Percentiles rank a stretch among this genome's conserved stretches.
Conservation (phyloP, 2,329 filamentous ascomycete species). For the Hirsutella rhossiliensis region DNA sequence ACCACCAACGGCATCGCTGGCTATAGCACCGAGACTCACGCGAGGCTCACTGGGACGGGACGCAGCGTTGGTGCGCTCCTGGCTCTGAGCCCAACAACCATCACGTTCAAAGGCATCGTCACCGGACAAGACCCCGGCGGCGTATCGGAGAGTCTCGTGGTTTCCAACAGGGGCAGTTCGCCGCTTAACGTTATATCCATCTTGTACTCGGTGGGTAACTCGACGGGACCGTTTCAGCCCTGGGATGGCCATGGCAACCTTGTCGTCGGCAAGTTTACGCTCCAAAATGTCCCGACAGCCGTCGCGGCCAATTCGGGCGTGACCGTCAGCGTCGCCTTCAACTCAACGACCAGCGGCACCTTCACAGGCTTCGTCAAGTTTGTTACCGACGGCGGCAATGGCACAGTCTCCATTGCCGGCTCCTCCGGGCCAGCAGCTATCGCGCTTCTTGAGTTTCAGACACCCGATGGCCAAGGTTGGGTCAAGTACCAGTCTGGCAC, state of each 20-base stretch:
- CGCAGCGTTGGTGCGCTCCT: slow-evolving; percentile 33
- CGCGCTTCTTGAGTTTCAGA: slow-evolving; percentile 43
- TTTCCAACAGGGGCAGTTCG: slow-evolving; percentile 37
- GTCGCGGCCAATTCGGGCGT: slow-evolving; percentile 26
- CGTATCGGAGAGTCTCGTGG: slow-evolving; percentile 28
- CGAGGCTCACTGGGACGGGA: slow-evolving; percentile 36
- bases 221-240: slow-evolving; percentile 30
- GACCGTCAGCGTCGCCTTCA: slow-evolving; percentile 33
- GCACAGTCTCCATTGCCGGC: slow-evolving; percentile 33
- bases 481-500: slow-evolving; percentile 27
- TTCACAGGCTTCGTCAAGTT: slow-evolving; percentile 37
- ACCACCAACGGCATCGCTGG: slow-evolving; percentile 33
- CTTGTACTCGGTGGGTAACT: slow-evolving; percentile 27
- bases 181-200: slow-evolving; percentile 30
- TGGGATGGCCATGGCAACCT: slow-evolving; percentile 23
- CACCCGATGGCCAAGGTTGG: slow-evolving; percentile 36
- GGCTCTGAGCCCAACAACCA: slow-evolving; percentile 30
- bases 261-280: slow-evolving; percentile 33
- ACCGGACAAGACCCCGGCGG: slow-evolving; percentile 25
- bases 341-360: slow-evolving; percentile 31
- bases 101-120: slow-evolving; percentile 38
- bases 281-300: slow-evolving; percentile 31
- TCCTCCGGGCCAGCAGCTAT: slow-evolving; percentile 35
- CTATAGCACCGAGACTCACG: slow-evolving; percentile 32
- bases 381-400: slow-evolving; percentile 34